phyloP scores from a whole-genome alignment of 179 eudicot genomes.

The Monotropa hypopitys region DNA sequence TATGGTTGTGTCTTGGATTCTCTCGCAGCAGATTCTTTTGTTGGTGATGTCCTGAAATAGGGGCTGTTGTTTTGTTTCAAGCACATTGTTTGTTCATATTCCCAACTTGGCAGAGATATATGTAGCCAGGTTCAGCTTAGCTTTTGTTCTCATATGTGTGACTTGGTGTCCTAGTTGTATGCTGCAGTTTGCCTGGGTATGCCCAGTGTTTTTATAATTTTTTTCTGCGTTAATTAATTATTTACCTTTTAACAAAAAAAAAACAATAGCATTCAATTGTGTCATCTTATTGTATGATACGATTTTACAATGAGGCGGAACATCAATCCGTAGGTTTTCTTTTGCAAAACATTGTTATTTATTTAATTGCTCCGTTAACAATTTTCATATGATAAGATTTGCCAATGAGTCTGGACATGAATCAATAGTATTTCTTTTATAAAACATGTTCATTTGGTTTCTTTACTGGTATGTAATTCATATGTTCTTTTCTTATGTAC shows the following conservation, averaged over 20 bases:
- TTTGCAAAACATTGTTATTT: not conserved
- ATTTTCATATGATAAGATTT: too few species aligned
- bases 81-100: too few species aligned
- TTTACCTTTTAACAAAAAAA: too few species aligned
- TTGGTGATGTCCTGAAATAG: too few species aligned
- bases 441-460: not conserved
- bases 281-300: not conserved
- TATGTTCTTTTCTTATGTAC: not conserved
- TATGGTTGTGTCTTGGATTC: too few species aligned
- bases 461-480: not conserved
- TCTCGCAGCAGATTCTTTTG: too few species aligned
- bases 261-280: not conserved
- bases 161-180: too few species aligned
- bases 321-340: slow-evolving; percentile 1
- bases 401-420: slow-evolving; percentile 2
- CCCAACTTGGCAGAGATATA: too few species aligned
- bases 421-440: not conserved
- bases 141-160: too few species aligned
- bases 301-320: not conserved
- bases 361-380: not conserved
- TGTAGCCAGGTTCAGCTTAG: too few species aligned
- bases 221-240: not conserved
- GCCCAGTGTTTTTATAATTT: not conserved
- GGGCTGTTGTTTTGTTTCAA: too few species aligned
- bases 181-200: too few species aligned